Base-by-base conservation (phyloP, 306 rosid genomes). In the Ormosia emarginata region DNA sequence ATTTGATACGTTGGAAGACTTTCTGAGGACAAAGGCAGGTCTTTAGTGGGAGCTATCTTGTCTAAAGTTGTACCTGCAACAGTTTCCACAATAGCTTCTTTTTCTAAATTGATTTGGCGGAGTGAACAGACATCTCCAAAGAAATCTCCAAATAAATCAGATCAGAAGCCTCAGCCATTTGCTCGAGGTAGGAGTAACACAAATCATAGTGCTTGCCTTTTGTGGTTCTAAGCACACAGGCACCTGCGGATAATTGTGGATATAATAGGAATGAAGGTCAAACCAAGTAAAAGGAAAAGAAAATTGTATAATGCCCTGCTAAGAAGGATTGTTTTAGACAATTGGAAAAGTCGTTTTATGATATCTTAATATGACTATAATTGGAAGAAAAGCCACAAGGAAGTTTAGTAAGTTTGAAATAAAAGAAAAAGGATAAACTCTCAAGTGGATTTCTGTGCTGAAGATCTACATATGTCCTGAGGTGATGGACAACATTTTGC, bases 51-150 rank as follows among this genome's bases (percentile, higher is more conserved):
- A 90, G 94, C 96, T 71, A 82, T 93, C 84, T 86, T 93, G 76
- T 96, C 99, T 77, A 93, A 87, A 92, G 99, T 96, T 46, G 97
- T 93, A 61, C 98, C 99, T 12, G 97, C 88, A 36, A 84, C 99
- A 73, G 89, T 93, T 93, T 91, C 97, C 32, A 93, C 99, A 7
- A 86, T 96, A 71, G 87, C 97, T 83, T 92, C 99, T 34, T 87
- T 96, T 81, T 96, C 99, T 33, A 96, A 89, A 77, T 75, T 93
- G 85, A 84, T 96, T 85, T 96, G 97, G 99, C 91, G 94, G 78
- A 89, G 90, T 67, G 97, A 93, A 53, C 89, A 70, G 67, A 81
- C 73, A 3, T 82, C 97, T 69, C 87, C 89, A n/a, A 89, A 76
- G 82, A 92, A 88, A 14, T 84, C 95, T 59, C 90, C 93, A 8